A percentile compares a stretch with the other conserved stretches of the same genome.
phyloP scores from a whole-genome alignment of 257 asterid species.

The Eustoma russellianum region DNA sequence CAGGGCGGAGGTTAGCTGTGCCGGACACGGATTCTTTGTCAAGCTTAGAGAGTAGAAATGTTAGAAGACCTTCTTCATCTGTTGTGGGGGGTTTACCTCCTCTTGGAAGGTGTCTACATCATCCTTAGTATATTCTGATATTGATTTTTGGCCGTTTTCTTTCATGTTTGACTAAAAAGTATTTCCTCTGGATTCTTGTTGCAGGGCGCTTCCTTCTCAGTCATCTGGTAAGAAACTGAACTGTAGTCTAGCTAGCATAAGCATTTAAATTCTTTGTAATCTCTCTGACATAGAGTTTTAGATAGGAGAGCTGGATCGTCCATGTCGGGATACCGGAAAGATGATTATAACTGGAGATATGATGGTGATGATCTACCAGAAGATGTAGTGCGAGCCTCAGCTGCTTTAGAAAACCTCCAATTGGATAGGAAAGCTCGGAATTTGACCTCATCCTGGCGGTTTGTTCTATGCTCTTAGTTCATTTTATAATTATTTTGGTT shows the following conservation, averaged over 20 bases:
- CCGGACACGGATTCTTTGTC: constrained; percentile 55
- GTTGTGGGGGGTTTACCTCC: constrained; percentile 97
- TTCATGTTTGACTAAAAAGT: constrained; percentile 8
- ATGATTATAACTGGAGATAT: constrained; percentile 81
- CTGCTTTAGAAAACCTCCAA: constrained; percentile 94
- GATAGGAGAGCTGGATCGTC: constrained; percentile 91
- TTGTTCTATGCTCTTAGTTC: constrained; percentile 16
- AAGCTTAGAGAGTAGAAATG: constrained; percentile 52
- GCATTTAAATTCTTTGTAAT: constrained; percentile 2
- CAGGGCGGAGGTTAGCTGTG: constrained; percentile 53
- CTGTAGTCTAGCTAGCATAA: neutral
- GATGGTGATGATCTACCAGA: constrained; percentile 67
- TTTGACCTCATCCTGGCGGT: constrained; percentile 85
- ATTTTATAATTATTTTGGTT: neutral
- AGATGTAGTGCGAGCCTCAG: constrained; percentile 67
- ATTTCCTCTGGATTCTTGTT: constrained; percentile 16
- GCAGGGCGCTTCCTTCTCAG: constrained; percentile 81
- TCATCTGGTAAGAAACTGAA: constrained; percentile 61
- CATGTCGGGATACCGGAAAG: constrained; percentile 79
- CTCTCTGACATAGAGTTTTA: constrained; percentile 20
- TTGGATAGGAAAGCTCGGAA: constrained; percentile 90
- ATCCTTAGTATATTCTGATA: too few relatives aligned
- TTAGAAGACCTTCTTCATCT: constrained; percentile 68
- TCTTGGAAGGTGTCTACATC: constrained; percentile 56
- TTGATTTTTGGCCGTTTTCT: neutral